These are phyloP conservation scores for Punctularia strigosozonata DNA, from an alignment of 768 basidiomycete genomes.

Conservation along the genomic window DNA sequence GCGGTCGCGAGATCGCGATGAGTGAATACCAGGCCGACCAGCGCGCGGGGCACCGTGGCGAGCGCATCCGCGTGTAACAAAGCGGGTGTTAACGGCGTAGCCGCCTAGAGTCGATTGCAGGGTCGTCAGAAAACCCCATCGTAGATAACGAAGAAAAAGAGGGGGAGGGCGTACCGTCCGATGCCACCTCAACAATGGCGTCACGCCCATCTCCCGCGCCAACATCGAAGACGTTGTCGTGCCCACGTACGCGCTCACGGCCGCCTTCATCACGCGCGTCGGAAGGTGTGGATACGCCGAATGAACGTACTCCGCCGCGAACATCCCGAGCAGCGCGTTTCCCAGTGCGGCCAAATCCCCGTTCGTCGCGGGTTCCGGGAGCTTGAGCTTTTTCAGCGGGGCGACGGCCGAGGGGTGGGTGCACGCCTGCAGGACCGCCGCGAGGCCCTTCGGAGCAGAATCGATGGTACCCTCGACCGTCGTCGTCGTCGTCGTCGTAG, in stretches of 20 bases:
- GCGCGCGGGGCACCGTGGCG: slow-evolving; percentile 74
- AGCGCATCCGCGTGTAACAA: slow-evolving; percentile 79
- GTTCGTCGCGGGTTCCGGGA: slow-evolving; percentile 52
- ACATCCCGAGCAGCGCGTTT: slow-evolving; percentile 83
- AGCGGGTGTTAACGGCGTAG: slow-evolving; percentile 32
- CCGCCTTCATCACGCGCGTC: slow-evolving; percentile 83
- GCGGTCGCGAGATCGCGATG: slow-evolving; percentile 76
- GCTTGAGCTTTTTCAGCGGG: slow-evolving; percentile 42
- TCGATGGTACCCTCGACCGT: too few species aligned
- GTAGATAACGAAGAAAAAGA: neutral
- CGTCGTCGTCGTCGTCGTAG: neutral
- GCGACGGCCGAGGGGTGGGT: slow-evolving; percentile 64
- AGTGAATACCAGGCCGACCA: slow-evolving; percentile 84
- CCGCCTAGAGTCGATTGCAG: slow-evolving; percentile 23
- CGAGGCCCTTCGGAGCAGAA: neutral
- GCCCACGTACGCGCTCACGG: slow-evolving; percentile 87
- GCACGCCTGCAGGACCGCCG: slow-evolving; percentile 58
- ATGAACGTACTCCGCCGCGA: slow-evolving; percentile 76
- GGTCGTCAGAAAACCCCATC: slow-evolving; percentile 3
- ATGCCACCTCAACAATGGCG: slow-evolving; percentile 73
- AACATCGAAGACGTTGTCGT: slow-evolving; percentile 73
- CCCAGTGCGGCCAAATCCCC: slow-evolving; percentile 65
- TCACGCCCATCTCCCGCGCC: slow-evolving; percentile 76
- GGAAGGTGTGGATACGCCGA: slow-evolving; percentile 83
- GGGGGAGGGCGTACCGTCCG: slow-evolving; percentile 41